These are phyloP conservation scores for Paratinospora sagittata DNA, from an alignment of 164 flowering plant species.

Conservation along the genomic window DNA sequence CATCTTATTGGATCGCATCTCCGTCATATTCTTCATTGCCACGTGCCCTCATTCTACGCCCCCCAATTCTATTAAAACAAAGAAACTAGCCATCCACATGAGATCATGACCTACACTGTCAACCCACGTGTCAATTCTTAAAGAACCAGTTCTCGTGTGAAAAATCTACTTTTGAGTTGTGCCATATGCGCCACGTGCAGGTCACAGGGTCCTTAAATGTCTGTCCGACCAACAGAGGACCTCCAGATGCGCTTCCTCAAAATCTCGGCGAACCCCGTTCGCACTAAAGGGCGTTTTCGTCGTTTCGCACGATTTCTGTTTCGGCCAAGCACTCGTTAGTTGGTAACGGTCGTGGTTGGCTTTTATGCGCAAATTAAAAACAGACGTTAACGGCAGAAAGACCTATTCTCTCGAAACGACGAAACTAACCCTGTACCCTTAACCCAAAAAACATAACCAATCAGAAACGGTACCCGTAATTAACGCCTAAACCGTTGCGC, in stretches of 20 bases:
- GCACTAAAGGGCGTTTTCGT: background rate
- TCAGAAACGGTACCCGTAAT: slow-evolving; percentile 31
- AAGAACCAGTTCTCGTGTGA: background rate
- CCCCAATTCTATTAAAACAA: too few relatives aligned
- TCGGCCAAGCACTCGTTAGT: background rate
- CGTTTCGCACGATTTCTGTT: background rate
- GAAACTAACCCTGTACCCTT: background rate
- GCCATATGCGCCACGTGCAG: background rate
- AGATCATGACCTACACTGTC: background rate
- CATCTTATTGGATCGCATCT: background rate
- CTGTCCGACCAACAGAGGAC: background rate
- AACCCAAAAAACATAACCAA: background rate
- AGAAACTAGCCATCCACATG: background rate
- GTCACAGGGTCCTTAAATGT: background rate
- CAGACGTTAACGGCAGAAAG: slow-evolving; percentile 6
- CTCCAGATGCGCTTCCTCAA: background rate
- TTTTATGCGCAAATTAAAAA: background rate
- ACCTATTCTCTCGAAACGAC: background rate
- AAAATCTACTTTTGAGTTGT: background rate
- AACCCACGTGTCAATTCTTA: background rate
- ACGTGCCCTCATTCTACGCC: background rate
- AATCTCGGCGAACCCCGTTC: background rate
- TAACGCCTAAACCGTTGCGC: slow-evolving; percentile 64
- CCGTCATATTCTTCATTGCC: background rate
- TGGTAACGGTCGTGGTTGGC: background rate